phyloP scores from a whole-genome alignment of 176 grass and related monocot species.

The Echinochloa phyllopogon region DNA sequence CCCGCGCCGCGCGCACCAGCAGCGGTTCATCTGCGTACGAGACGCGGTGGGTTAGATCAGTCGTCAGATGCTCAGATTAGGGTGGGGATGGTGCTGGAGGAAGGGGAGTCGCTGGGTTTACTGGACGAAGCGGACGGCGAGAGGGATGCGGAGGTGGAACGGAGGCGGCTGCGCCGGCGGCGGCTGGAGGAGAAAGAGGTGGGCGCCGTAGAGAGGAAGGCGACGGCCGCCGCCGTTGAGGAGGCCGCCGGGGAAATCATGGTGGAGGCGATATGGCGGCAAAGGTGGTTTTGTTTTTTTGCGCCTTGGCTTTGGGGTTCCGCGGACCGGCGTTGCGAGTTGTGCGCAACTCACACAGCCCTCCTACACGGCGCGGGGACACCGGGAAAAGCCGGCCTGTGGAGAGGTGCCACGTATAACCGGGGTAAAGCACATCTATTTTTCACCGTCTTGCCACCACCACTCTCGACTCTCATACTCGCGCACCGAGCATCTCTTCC shows the following conservation, averaged over 20 bases:
- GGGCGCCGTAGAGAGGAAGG: constrained; percentile 41
- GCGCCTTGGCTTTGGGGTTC: not conserved
- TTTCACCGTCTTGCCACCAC: too few relatives aligned
- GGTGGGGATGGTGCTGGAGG: constrained; percentile 18
- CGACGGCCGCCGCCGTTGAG: constrained; percentile 28
- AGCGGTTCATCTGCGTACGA: constrained; percentile 68
- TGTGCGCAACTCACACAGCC: too few relatives aligned
- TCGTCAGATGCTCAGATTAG: constrained; percentile 50
- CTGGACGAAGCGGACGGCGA: constrained; percentile 27
- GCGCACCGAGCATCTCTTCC: too few relatives aligned
- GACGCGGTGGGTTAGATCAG: not conserved
- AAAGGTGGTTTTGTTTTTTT: not conserved
- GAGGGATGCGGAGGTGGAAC: constrained; percentile 36
- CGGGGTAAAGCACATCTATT: too few relatives aligned
- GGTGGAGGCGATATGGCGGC: constrained; percentile 1
- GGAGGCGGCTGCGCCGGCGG: constrained; percentile 19
- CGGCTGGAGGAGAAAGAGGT: constrained; percentile 1
- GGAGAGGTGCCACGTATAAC: too few relatives aligned
- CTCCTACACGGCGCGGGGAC: too few relatives aligned
- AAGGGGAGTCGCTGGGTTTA: constrained; percentile 35
- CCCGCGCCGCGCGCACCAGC: constrained; percentile 81
- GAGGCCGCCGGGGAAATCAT: constrained; percentile 24
- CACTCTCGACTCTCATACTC: too few relatives aligned
- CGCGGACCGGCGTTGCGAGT: too few relatives aligned
- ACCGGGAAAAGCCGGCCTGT: too few relatives aligned